These are phyloP conservation scores for Fusarium sp. DNA, from an alignment of 2,329 filamentous ascomycete species.

Conservation along the genomic window DNA sequence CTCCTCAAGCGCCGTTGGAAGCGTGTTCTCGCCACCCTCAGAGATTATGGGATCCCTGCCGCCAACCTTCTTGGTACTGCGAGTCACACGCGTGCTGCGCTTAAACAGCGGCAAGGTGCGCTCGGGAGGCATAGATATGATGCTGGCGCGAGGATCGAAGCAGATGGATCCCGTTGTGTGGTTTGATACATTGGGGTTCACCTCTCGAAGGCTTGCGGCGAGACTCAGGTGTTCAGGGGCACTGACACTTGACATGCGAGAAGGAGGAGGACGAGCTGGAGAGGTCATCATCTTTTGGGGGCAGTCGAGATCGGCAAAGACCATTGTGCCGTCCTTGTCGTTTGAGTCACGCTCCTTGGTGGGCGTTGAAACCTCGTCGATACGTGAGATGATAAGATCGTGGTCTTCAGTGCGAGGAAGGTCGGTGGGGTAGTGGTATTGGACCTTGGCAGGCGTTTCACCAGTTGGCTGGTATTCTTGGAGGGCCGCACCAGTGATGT, in stretches of 20 bases:
- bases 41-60: slow-evolving; percentile 42
- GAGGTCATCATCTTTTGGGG: slow-evolving; percentile 43
- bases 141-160: slow-evolving; percentile 58
- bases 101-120: slow-evolving; percentile 61
- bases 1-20: slow-evolving; percentile 57
- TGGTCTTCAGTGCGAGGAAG: slow-evolving; percentile 77
- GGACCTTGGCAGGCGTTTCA: slow-evolving; percentile 81
- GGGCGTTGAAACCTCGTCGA: slow-evolving; percentile 48
- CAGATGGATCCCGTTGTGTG: slow-evolving; percentile 50
- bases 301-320: slow-evolving; percentile 55
- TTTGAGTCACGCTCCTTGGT: slow-evolving; percentile 37
- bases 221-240: slow-evolving; percentile 44
- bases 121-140: slow-evolving; percentile 54
- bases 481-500: slow-evolving; percentile 72
- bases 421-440: slow-evolving; percentile 82
- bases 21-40: slow-evolving; percentile 65
- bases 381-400: slow-evolving; percentile 56
- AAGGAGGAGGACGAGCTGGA: slow-evolving; percentile 47
- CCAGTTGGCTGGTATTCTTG: slow-evolving; percentile 88
- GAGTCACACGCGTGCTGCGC: slow-evolving; percentile 54
- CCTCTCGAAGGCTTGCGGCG: slow-evolving; percentile 63
- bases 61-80: slow-evolving; percentile 49
- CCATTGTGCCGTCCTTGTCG: slow-evolving; percentile 53
- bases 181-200: slow-evolving; percentile 64
- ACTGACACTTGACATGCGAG: slow-evolving; percentile 45